Conservation (phyloP, 2,329 filamentous ascomycete genomes). For the Aspergillus sp. region DNA sequence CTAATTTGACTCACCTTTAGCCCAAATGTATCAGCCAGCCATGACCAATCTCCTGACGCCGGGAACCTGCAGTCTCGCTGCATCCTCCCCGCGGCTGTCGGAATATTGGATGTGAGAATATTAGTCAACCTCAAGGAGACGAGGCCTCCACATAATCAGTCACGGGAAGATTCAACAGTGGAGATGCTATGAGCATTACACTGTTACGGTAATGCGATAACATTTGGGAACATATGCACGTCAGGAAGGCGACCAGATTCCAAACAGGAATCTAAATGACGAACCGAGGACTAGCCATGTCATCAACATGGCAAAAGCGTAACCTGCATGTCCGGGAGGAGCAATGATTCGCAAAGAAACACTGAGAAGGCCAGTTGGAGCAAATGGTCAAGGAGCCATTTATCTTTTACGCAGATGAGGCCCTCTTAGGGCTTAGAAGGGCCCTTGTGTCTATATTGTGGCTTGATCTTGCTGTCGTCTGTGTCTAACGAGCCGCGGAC, state of each 20-base stretch:
- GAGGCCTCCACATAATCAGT: not conserved
- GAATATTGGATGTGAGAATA: not conserved
- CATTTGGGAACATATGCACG: not conserved
- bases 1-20: not conserved
- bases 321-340: not conserved
- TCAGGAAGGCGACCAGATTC: not conserved
- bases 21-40: not conserved
- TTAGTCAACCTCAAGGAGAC: not conserved
- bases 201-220: not conserved
- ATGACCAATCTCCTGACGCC: not conserved
- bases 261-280: not conserved
- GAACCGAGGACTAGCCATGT: not conserved
- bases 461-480: constrained; percentile 3
- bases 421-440: not conserved
- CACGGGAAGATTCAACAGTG: not conserved
- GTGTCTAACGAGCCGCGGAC: not conserved
- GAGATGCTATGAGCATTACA: not conserved
- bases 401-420: not conserved
- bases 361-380: not conserved
- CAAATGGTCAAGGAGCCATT: not conserved
- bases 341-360: not conserved
- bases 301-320: not conserved
- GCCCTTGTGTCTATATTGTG: constrained; percentile 4
- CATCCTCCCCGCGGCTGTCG: not conserved
- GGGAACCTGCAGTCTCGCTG: not conserved